Evolutionary conservation across 108 stramenopile species (phyloP).

Genomic region (Cylindrotheca fusiformis): DNA sequence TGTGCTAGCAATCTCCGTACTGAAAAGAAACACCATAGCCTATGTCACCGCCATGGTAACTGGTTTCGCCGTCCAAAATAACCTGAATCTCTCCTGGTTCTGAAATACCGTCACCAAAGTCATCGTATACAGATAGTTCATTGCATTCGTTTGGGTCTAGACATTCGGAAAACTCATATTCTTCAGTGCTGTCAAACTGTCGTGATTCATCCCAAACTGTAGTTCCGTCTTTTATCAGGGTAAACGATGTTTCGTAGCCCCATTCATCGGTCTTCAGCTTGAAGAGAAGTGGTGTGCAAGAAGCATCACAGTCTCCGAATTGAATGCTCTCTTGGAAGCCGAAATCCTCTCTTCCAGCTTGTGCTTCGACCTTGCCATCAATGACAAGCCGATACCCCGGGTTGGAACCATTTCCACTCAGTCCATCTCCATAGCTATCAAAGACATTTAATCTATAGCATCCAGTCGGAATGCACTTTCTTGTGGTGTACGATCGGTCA

Average conservation of each 20-base stretch:
- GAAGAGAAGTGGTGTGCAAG: background rate
- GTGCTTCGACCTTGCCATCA: background rate
- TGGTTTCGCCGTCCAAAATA: conserved; percentile 4
- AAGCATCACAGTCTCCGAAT: background rate
- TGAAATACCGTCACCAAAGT: conserved; percentile 1
- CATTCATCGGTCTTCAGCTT: conserved; percentile 1
- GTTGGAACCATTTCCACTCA: background rate
- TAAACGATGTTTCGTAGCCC: background rate
- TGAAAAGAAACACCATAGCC: conserved; percentile 10
- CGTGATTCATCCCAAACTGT: background rate
- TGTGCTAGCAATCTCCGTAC: conserved; percentile 4
- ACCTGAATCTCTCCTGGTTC: conserved; percentile 2
- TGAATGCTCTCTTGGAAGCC: background rate
- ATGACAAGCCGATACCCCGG: background rate
- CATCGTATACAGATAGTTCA: background rate
- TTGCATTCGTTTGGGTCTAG: background rate
- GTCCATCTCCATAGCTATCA: conserved; percentile 8
- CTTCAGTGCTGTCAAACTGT: background rate
- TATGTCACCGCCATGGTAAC: conserved; percentile 1
- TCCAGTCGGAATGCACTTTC: background rate
- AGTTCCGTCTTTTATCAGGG: background rate
- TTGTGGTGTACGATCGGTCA: background rate
- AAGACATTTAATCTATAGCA: conserved; percentile 5
- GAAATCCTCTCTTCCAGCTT: background rate
- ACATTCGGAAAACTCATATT: conserved; percentile 2